phyloP scores from a whole-genome alignment of 495 filamentous ascomycete species.

The Glonium stellatum region DNA sequence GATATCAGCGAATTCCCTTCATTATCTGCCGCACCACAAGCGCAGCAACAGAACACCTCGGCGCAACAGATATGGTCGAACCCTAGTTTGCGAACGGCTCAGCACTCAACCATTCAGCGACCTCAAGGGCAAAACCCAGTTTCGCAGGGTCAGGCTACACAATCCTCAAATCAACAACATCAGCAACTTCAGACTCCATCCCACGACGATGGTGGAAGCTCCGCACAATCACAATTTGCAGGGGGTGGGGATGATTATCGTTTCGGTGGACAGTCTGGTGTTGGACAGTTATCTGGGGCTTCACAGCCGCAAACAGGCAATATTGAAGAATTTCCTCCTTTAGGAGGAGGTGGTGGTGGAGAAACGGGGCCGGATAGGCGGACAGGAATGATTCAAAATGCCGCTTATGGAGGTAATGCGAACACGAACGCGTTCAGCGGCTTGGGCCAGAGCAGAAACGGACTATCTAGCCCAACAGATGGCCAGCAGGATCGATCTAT shows the following conservation, averaged over 20 bases:
- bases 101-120: conserved; percentile 60
- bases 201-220: conserved; percentile 44
- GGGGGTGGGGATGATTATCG: conserved; percentile 52
- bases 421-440: conserved; percentile 42
- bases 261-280: conserved; percentile 54
- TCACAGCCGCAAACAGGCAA: conserved; percentile 59
- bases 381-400: conserved; percentile 55
- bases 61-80: conserved; percentile 63
- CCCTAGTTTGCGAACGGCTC: conserved; percentile 48
- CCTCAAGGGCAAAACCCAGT: conserved; percentile 40
- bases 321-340: conserved; percentile 78
- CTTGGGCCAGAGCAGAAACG: conserved; percentile 40
- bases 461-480: conserved; percentile 52
- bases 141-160: conserved; percentile 11
- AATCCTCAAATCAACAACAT: background rate
- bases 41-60: conserved; percentile 47
- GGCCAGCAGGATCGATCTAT: conserved; percentile 40
- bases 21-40: conserved; percentile 63
- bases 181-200: conserved; percentile 49
- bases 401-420: conserved; percentile 51
- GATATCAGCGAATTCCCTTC: conserved; percentile 71
- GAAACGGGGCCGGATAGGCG: conserved; percentile 65
- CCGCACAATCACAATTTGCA: conserved; percentile 48
- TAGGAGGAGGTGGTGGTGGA: conserved; percentile 62
- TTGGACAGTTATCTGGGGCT: conserved; percentile 47